phyloP scores from a whole-genome alignment of 2,329 filamentous ascomycete genomes.

The Ascochyta rabiei region DNA sequence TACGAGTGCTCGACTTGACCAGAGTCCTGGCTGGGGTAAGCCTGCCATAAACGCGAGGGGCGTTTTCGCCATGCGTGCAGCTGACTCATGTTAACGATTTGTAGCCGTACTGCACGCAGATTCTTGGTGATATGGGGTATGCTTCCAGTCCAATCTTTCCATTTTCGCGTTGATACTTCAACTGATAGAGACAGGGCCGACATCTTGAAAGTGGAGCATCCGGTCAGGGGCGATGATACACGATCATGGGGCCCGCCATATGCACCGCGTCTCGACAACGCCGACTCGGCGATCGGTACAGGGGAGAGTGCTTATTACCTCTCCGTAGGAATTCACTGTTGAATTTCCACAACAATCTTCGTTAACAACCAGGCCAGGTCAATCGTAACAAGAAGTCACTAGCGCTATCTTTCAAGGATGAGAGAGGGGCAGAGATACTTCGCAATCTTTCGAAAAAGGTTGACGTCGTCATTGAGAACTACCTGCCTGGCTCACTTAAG shows the following conservation, averaged over 20 bases:
- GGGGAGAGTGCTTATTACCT: constrained; percentile 98
- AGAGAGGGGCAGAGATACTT: constrained; percentile 80
- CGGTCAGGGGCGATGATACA: constrained; percentile 88
- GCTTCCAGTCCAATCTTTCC: constrained; percentile 5
- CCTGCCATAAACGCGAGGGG: constrained; percentile 23
- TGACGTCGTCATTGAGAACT: constrained; percentile 96
- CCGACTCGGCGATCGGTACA: constrained; percentile 63
- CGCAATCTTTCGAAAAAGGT: constrained; percentile 82
- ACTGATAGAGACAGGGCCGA: constrained; percentile 69
- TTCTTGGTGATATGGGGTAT: constrained; percentile 93
- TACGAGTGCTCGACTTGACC: constrained; percentile 93
- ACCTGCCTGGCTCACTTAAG: constrained; percentile 82
- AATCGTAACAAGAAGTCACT: constrained; percentile 98
- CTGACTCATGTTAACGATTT: constrained; percentile 20
- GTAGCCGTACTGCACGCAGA: constrained; percentile 96
- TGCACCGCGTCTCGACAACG: constrained; percentile 71
- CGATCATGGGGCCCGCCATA: constrained; percentile 96
- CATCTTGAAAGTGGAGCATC: constrained; percentile 96
- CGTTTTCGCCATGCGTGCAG: neutral
- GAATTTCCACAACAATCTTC: neutral
- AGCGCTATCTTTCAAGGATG: constrained; percentile 85
- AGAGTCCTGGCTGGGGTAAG: constrained; percentile 89
- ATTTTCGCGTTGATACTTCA: neutral
- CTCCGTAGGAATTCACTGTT: constrained; percentile 60
- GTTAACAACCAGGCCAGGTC: constrained; percentile 63